These are phyloP conservation scores for Blastobotrys muscicola DNA, from an alignment of 805 yeast genomes.

Conservation along the genomic window DNA sequence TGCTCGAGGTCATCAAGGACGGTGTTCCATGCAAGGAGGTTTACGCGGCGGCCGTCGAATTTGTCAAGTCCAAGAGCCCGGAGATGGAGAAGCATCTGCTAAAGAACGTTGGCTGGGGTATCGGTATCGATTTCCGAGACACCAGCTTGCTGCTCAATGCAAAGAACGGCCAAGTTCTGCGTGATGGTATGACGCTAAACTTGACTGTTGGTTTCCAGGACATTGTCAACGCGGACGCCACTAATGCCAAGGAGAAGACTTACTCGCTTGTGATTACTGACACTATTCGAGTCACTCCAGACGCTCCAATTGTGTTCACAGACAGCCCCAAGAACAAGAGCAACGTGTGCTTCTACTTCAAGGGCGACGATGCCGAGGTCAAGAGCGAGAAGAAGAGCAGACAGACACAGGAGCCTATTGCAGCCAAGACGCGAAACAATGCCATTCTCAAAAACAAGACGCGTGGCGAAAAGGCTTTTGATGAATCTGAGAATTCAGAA, in stretches of 20 bases:
- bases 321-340: conserved; percentile 60
- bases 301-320: conserved; percentile 58
- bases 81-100: conserved; percentile 56
- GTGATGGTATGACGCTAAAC: conserved; percentile 66
- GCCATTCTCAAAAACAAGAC: conserved; percentile 70
- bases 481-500: conserved; percentile 67
- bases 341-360: conserved; percentile 77
- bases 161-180: conserved; percentile 58
- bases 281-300: conserved; percentile 60
- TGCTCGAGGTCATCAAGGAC: conserved; percentile 51
- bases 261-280: conserved; percentile 74
- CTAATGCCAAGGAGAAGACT: conserved; percentile 41
- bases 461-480: conserved; percentile 39
- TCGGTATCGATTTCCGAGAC: conserved; percentile 86
- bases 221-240: conserved; percentile 40
- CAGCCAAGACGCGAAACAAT: conserved; percentile 31
- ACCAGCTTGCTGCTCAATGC: conserved; percentile 60
- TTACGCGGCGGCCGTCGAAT: conserved; percentile 53
- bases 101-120: conserved; percentile 77
- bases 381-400: conserved; percentile 22
- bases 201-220: conserved; percentile 70
- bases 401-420: conserved; percentile 29
- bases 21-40: conserved; percentile 62
- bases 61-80: conserved; percentile 52
- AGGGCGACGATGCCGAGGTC: conserved; percentile 23